Evolutionary conservation across 345 rosid genomes (phyloP).

Genomic region (Microthlaspi erraticum): DNA sequence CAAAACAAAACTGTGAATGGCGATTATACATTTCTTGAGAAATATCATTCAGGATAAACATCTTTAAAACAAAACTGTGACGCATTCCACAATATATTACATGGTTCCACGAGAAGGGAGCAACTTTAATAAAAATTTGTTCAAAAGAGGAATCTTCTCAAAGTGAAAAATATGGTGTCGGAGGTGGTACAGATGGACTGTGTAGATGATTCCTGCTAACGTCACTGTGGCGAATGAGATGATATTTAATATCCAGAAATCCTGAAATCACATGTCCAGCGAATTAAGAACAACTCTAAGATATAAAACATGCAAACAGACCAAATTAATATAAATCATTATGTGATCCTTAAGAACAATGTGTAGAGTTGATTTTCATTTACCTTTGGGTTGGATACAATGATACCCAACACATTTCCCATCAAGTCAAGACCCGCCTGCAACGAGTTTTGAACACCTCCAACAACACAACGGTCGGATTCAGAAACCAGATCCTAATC

Average conservation of each 20-base stretch:
- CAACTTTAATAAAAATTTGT: conserved; percentile 31
- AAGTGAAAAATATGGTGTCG: conserved; percentile 76
- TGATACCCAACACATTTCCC: conserved; percentile 71
- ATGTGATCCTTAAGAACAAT: background rate
- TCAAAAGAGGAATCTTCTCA: conserved; percentile 51
- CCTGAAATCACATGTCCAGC: conserved; percentile 50
- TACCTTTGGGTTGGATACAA: conserved; percentile 79
- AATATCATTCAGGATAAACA: background rate
- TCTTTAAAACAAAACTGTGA: background rate
- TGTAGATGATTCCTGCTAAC: conserved; percentile 65
- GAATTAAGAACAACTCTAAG: no score
- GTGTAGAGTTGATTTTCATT: background rate
- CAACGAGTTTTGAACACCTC: conserved; percentile 93
- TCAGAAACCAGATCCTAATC: conserved; percentile 77
- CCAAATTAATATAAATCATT: no score
- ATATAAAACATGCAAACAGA: no score
- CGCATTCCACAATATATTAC: conserved; percentile 4
- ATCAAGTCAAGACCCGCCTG: conserved; percentile 72
- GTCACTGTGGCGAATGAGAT: conserved; percentile 58
- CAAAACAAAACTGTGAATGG: background rate
- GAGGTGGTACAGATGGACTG: conserved; percentile 53
- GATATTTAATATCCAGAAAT: conserved; percentile 81
- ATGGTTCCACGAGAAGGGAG: conserved; percentile 28
- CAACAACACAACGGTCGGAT: conserved; percentile 80
- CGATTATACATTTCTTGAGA: no score